phyloP scores from a whole-genome alignment of 176 grass and related monocot species.

The Zoysia pacifica region DNA sequence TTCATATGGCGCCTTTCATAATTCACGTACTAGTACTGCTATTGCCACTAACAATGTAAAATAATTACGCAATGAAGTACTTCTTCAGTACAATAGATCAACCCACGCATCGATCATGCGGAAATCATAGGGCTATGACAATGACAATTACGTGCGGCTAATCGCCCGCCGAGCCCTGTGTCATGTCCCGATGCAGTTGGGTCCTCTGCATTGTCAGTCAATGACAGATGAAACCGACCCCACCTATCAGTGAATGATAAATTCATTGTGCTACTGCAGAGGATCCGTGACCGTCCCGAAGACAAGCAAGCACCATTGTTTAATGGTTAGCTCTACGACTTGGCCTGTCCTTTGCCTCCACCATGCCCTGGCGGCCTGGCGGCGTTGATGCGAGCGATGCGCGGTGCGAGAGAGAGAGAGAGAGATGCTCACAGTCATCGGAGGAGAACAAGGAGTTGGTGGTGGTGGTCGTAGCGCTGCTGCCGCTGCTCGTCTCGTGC shows the following conservation, averaged over 20 bases:
- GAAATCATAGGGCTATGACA: conserved; percentile 40
- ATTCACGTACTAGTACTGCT: not conserved
- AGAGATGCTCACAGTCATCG: conserved; percentile 3
- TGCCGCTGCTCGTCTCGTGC: conserved; percentile 22
- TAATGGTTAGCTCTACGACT: conserved; percentile 32
- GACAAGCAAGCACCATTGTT: conserved; percentile 36
- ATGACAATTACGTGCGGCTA: conserved; percentile 43
- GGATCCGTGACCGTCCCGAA: too few relatives aligned
- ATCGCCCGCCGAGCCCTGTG: not conserved
- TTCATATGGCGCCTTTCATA: not conserved
- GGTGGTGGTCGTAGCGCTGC: conserved; percentile 5
- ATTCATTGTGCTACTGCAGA: too few relatives aligned
- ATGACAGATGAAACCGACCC: too few relatives aligned
- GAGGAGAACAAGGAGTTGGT: conserved; percentile 28
- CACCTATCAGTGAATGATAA: too few relatives aligned
- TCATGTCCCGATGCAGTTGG: not conserved
- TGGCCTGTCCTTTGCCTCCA: conserved; percentile 44
- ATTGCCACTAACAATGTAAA: not conserved
- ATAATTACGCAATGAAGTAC: not conserved
- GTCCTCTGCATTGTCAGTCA: too few relatives aligned
- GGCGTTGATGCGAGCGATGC: not conserved
- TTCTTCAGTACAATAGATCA: not conserved
- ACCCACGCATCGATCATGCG: conserved; percentile 22
- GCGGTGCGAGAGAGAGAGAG: not conserved
- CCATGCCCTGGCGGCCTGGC: not conserved